phyloP scores from a whole-genome alignment of 225 moss, liverwort and hornwort species.

The Straminergon stramineum region DNA sequence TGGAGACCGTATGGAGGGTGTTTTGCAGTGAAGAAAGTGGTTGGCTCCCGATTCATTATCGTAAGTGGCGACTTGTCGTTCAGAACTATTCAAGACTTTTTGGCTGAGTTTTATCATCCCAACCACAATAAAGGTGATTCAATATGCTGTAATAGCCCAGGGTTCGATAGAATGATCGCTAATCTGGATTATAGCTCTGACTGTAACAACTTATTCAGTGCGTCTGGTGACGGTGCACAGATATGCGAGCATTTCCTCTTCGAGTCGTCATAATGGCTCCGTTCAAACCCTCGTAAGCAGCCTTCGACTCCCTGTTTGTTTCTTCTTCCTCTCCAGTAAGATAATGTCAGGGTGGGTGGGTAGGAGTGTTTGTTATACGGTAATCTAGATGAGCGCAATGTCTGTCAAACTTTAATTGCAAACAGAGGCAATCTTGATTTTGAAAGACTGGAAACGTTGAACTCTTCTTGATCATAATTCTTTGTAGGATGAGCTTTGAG shows the following conservation, averaged over 20 bases:
- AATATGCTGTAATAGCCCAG: not conserved
- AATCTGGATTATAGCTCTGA: not conserved
- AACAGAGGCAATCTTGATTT: not conserved
- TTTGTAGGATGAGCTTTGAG: not conserved
- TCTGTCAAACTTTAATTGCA: not conserved
- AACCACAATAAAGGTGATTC: conserved; percentile 68
- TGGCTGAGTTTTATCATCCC: conserved; percentile 85
- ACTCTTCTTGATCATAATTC: not conserved
- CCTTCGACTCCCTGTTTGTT: not conserved
- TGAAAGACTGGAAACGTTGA: not conserved
- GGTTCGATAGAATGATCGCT: not conserved
- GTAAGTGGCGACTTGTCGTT: conserved; percentile 72
- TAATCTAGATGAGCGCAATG: not conserved
- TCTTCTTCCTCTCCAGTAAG: not conserved
- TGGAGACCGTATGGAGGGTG: conserved; percentile 82
- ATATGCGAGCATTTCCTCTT: conserved; percentile 81
- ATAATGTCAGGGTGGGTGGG: not conserved
- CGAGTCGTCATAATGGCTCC: conserved; percentile 90
- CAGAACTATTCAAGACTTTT: conserved; percentile 68
- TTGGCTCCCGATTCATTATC: conserved; percentile 77
- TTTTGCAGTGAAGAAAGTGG: conserved; percentile 62
- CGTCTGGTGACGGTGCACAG: conserved; percentile 28
- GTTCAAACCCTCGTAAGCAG: conserved; percentile 83
- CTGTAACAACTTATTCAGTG: not conserved
- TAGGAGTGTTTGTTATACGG: not conserved